Evolutionary conservation across 805 yeast species (phyloP), one percentile per base, ranked within the genome.

Genomic region (Candida xyloterini): DNA sequence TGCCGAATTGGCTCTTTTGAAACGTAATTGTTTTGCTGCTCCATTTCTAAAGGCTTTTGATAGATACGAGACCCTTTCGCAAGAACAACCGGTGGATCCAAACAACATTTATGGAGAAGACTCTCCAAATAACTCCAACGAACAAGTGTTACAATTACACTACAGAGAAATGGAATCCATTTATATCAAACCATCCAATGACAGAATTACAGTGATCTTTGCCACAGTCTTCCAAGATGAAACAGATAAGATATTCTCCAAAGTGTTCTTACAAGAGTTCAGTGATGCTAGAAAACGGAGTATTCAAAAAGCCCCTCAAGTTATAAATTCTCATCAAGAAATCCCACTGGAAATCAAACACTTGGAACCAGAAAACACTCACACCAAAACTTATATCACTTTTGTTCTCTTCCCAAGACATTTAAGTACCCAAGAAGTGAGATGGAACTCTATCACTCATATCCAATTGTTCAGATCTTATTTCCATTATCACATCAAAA

Each of bases 301-400:
- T 5, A 91, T 93, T 45, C 99, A 93, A 67, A 90, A 93, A 35
- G 97, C 98, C 1, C 99, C 99, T 13, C 99, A 93, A 70, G 99
- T 93, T 38, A 75, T 93, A 54, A 90, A 84, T 57, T 83, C 95
- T 5, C 89, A 83, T 59, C 76, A 73, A 47, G 96, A 87, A 53
- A 87, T 97, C n/a, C 99, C 99, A 7, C 72, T 88, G 56, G 99
- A 93, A 60, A 73, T 85, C 42, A 71, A 79, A 43, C 62, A 66
- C 41, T 63, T 75, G 29, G 64, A 56, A 15, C 40, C 33, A n/a
- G 65, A 63, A 15, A 69, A 68, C 28, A 71, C 52, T 30, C 57
- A 53, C 39, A 56, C 57, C 28, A 56, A 55, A 37, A 40, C 75
- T 56, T 68, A 80, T 56, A 71, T 84, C 48, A 75, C 84, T 4